Percentiles rank a stretch among this genome's conserved stretches.
These are phyloP conservation scores for Mycena kentingensis DNA, from an alignment of 768 basidiomycete species.

Conservation along the genomic window DNA sequence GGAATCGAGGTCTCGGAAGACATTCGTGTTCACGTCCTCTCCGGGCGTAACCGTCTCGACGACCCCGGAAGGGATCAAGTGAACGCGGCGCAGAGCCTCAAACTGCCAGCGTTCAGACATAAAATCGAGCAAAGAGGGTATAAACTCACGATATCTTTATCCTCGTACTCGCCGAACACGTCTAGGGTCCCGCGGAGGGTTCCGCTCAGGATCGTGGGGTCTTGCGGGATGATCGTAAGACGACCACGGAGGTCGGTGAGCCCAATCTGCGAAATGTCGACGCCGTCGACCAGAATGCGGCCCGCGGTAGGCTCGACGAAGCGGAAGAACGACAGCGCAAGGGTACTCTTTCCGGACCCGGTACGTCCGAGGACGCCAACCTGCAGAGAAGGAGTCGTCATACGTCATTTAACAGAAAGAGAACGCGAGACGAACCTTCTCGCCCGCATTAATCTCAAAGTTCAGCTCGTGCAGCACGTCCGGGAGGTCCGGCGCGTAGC, in stretches of 20 bases:
- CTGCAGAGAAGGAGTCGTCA: slow-evolving; percentile 31
- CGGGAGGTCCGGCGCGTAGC: slow-evolving; percentile 86
- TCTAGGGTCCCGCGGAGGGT: slow-evolving; percentile 72
- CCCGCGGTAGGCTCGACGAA: slow-evolving; percentile 87
- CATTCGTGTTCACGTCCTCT: slow-evolving; percentile 63
- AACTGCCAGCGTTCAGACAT: slow-evolving; percentile 45
- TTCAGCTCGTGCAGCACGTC: slow-evolving; percentile 78
- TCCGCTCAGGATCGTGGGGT: slow-evolving; percentile 71
- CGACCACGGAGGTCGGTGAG: slow-evolving; percentile 78
- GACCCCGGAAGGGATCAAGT: slow-evolving; percentile 66
- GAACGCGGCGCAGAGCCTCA: slow-evolving; percentile 78
- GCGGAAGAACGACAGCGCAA: slow-evolving; percentile 78
- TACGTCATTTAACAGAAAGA: neutral
- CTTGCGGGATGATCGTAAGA: slow-evolving; percentile 79
- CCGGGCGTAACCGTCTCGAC: slow-evolving; percentile 40
- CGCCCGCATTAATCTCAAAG: slow-evolving; percentile 72
- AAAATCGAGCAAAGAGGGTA: neutral
- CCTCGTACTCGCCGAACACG: slow-evolving; percentile 71
- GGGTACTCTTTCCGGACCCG: slow-evolving; percentile 76
- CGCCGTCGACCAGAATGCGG: slow-evolving; percentile 70
- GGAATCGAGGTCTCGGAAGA: slow-evolving; percentile 72
- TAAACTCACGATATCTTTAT: slow-evolving; percentile 59
- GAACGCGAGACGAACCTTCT: slow-evolving; percentile 55
- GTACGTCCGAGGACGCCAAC: slow-evolving; percentile 63
- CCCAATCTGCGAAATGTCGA: slow-evolving; percentile 79